Evolutionary conservation across 2,329 filamentous ascomycete species (phyloP), one percentile per base, ranked within the genome.

Genomic region (Penicillium sp.): DNA sequence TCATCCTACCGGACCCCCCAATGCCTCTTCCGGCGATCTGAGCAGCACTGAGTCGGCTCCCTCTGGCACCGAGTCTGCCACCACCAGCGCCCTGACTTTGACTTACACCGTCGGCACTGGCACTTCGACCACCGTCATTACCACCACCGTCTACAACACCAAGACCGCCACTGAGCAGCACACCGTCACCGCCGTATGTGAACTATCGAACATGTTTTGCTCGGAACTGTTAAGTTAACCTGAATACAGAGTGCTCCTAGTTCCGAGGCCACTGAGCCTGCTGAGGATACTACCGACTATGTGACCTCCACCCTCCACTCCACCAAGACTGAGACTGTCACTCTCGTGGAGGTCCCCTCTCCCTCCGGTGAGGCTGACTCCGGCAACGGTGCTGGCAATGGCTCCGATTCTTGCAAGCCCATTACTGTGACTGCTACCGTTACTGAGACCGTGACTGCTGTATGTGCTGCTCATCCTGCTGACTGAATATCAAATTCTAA

Each of bases 61-160:
- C 45, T 56, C 65, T 34, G 59, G 59, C 51, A 68, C 67, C 35
- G 61, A 59, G n/a, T 42, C 52, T 32, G 54, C 46, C 35, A 60
- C 63, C 30, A 50, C 61, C 44, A 62, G 62, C 26, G 54, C 60
- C 29, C 67, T 72, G 55, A 71, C 67, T 30, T 36, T 76, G 39
- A 74, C 73, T 44, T 76, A 75, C 67, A 76, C 73, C n/a, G 48
- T 73, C 30, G 70, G 70, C 34, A 59, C 68, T 41, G 73, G 73
- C 38, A 63, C 64, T 19, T 67, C 69, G 5, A 69, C 67, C 43
- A 67, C 63, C 27, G 67, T 74, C 30, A 63, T 75, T 16, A 75
- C 73, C 26, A 74, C 67, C 41, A 74, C 72, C 13, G 64, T 75
- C 47, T 67, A 68, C 62, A 63, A 59, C 50, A 74, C 72, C 61